A percentile compares a stretch with the other conserved stretches of the same genome.
Evolutionary conservation across 2,329 filamentous ascomycete species (phyloP).

Genomic region (Colletotrichum coccodes): DNA sequence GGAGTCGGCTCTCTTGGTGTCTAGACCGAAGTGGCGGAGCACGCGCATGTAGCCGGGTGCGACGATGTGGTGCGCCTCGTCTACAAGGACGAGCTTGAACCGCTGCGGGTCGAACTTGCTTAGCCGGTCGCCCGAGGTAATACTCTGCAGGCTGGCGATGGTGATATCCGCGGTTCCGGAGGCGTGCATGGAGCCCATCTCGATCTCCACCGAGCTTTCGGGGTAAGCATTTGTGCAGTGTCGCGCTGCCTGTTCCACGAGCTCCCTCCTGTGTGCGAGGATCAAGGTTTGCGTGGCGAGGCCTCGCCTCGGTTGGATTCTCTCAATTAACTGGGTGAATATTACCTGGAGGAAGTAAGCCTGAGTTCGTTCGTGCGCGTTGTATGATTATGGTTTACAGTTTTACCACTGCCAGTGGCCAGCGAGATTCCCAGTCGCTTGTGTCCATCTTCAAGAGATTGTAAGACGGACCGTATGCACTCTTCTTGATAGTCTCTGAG

Average conservation of each 20-base stretch:
- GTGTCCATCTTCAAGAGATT: slow-evolving; percentile 75
- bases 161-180: slow-evolving; percentile 90
- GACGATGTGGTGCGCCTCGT: slow-evolving; percentile 97
- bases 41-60: slow-evolving; percentile 80
- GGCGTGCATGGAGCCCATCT: slow-evolving; percentile 85
- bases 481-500: slow-evolving; percentile 91
- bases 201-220: slow-evolving; percentile 82
- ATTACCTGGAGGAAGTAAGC: slow-evolving; percentile 72
- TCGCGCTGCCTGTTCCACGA: slow-evolving; percentile 91
- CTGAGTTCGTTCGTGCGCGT: not conserved
- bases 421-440: slow-evolving; percentile 86
- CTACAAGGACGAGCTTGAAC: slow-evolving; percentile 93
- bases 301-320: slow-evolving; percentile 67
- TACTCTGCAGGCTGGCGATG: slow-evolving; percentile 87
- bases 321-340: slow-evolving; percentile 93
- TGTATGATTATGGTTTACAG: slow-evolving; percentile 56
- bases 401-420: slow-evolving; percentile 91
- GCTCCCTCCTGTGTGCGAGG: slow-evolving; percentile 89
- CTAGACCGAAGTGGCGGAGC: slow-evolving; percentile 81
- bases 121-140: slow-evolving; percentile 81
- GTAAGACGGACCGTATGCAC: slow-evolving; percentile 84
- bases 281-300: slow-evolving; percentile 84
- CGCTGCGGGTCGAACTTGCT: slow-evolving; percentile 79
- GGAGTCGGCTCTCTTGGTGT: slow-evolving; percentile 45
- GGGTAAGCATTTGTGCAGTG: slow-evolving; percentile 89